Conservation (phyloP, 352 stramenopile genomes). For the Phytophthora fragariae region DNA sequence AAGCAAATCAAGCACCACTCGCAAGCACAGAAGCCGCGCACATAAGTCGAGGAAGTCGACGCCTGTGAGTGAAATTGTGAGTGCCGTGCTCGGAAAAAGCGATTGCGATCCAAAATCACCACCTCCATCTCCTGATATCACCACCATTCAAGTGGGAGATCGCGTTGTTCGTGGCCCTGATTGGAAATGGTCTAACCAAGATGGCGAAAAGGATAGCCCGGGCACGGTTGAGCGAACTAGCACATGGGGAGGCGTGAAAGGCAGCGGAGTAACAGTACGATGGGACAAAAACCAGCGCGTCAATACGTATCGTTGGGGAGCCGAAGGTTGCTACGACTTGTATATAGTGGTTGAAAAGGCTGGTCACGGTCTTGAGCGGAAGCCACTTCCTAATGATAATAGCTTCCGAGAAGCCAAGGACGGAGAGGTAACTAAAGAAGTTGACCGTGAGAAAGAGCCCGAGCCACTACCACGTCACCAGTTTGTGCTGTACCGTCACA, state of each 20-base stretch:
- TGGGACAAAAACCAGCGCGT: constrained; percentile 88
- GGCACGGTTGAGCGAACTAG: constrained; percentile 84
- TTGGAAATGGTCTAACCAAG: constrained; percentile 87
- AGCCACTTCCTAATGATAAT: constrained; percentile 52
- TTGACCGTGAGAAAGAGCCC: constrained; percentile 21
- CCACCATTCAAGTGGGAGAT: constrained; percentile 64
- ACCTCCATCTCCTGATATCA: constrained; percentile 10
- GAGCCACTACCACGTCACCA: constrained; percentile 51
- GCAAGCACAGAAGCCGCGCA: constrained; percentile 38
- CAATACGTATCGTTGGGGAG: constrained; percentile 86
- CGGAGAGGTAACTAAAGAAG: background rate
- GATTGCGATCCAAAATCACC: constrained; percentile 22
- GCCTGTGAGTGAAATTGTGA: constrained; percentile 39
- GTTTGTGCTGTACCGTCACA: constrained; percentile 70
- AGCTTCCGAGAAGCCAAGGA: constrained; percentile 19
- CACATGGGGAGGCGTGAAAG: constrained; percentile 79
- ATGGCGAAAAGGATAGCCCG: constrained; percentile 63
- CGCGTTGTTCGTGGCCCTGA: constrained; percentile 76
- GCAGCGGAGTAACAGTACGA: constrained; percentile 78
- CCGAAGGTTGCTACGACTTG: constrained; percentile 81
- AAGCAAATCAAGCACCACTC: constrained; percentile 40
- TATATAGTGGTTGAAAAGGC: constrained; percentile 71
- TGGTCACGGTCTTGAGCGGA: constrained; percentile 53
- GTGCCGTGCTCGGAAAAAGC: constrained; percentile 30
- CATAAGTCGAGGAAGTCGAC: constrained; percentile 44